Conservation (phyloP, 768 basidiomycete species). For the Cystobasidium onofrii region DNA sequence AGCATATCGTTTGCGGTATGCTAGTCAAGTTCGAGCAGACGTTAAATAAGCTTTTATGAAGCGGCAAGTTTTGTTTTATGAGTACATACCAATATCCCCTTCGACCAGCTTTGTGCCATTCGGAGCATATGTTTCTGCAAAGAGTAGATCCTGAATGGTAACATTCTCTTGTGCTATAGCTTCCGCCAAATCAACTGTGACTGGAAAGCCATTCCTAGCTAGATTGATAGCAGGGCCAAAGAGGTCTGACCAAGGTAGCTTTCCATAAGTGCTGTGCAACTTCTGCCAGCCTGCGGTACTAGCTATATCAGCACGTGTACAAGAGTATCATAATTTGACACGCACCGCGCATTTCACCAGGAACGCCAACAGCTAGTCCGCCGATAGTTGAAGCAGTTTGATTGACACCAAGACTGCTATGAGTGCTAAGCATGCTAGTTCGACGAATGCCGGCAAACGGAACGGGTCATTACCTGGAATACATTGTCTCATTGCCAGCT, state of each 20-base stretch:
- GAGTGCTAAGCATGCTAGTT: too few relatives aligned
- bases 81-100: slow-evolving; percentile 36
- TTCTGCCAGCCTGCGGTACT: slow-evolving; percentile 35
- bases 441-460: too few relatives aligned
- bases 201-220: slow-evolving; percentile 43
- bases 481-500: slow-evolving; percentile 43
- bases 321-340: neutral
- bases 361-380: slow-evolving; percentile 43
- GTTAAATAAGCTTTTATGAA: neutral
- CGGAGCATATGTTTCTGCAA: slow-evolving; percentile 39
- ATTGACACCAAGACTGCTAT: slow-evolving; percentile 21
- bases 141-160: slow-evolving; percentile 36
- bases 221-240: slow-evolving; percentile 43
- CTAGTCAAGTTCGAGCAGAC: neutral
- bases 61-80: neutral
- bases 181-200: slow-evolving; percentile 42
- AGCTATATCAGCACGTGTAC: neutral
- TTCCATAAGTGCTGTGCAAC: slow-evolving; percentile 41
- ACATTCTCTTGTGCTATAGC: slow-evolving; percentile 22
- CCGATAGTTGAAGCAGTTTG: slow-evolving; percentile 43
- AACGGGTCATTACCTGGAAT: slow-evolving; percentile 31
- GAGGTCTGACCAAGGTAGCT: slow-evolving; percentile 41
- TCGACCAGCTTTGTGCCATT: slow-evolving; percentile 39
- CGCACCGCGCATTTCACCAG: slow-evolving; percentile 42
- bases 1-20: slow-evolving; percentile 33